Base-by-base conservation (phyloP, 2,329 filamentous ascomycete genomes). In the Paraconiothyrium sp. region DNA sequence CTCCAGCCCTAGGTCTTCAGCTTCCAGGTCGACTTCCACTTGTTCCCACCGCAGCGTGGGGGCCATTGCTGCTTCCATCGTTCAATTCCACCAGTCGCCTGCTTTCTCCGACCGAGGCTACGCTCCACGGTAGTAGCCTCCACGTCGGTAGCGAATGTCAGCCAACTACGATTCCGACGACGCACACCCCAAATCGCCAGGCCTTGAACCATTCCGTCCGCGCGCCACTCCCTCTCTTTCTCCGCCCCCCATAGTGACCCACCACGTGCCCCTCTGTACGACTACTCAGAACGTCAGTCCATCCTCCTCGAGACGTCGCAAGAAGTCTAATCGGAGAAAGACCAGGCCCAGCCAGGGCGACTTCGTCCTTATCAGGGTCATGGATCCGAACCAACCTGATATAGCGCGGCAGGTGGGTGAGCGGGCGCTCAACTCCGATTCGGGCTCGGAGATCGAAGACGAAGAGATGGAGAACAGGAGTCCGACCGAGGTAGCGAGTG, bases 311-410 rank as follows among this genome's bases (percentile, higher is more conserved):
- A 75, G 78, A 76, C 82, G 81, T 74, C 83, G 82, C 72, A 75
- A 75, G 60, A 70, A 66, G 61, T 79, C 82, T 83, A 84, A 84
- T 82, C 68, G 67, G 66, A 81, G 75, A 71, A 88, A 87, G 85
- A 79, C 84, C 64, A 82, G 78, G 67, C 82, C 85, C 46, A 87
- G 81, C 70, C 86, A 86, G 73, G 87, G 86, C 69, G 88, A 91
- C 84, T 86, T 84, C 68, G 88, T 92, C 66, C 83, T 94, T 76
- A 84, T 94, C 65, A 79, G 82, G 60, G 83, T 84, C 76, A 84
- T 94, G 81, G 86, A 82, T 69, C 87, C 88, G 71, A 88, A 88
- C 72, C 83, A 83, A 67, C 88, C 86, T 54, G 89, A 93, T 54
- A 85, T 92, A 72, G 89, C 89, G 60, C 80, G 79, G 66, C 74